Conservation (phyloP, 768 basidiomycete species). For the Suillus decipiens region DNA sequence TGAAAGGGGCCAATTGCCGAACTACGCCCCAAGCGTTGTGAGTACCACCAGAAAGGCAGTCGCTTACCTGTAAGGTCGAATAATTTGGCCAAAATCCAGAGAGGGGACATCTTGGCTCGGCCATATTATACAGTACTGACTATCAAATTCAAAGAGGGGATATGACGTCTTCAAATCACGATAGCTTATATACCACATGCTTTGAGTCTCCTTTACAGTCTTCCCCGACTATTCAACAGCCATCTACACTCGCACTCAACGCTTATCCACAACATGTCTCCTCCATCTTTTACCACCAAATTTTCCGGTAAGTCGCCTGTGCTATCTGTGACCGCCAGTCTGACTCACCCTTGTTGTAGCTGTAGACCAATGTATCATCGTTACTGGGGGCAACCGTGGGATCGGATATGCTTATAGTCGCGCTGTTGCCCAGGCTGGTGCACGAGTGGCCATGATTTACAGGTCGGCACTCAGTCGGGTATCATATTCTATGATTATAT, state of each 20-base stretch:
- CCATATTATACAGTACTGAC: background rate
- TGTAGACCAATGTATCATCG: conserved; percentile 50
- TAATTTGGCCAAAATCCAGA: background rate
- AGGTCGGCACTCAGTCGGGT: conserved; percentile 26
- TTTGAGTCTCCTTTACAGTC: background rate
- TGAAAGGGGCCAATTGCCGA: background rate
- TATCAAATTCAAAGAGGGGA: conserved; percentile 6
- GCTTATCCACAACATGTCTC: background rate
- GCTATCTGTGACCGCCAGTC: background rate
- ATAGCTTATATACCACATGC: background rate
- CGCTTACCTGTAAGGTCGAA: background rate
- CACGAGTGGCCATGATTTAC: conserved; percentile 64
- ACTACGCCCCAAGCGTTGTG: background rate
- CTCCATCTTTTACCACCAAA: background rate
- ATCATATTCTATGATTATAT: no score
- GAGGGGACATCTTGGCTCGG: background rate
- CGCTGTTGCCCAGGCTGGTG: conserved; percentile 56
- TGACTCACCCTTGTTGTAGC: background rate
- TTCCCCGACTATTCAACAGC: background rate
- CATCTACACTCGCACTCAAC: background rate
- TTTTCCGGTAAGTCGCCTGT: background rate
- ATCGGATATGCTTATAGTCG: conserved; percentile 58
- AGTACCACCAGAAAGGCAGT: background rate
- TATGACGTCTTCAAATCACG: background rate
- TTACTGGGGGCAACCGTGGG: conserved; percentile 65